Conservation (phyloP, 352 stramenopile genomes). For the Plasmopara viticola region DNA sequence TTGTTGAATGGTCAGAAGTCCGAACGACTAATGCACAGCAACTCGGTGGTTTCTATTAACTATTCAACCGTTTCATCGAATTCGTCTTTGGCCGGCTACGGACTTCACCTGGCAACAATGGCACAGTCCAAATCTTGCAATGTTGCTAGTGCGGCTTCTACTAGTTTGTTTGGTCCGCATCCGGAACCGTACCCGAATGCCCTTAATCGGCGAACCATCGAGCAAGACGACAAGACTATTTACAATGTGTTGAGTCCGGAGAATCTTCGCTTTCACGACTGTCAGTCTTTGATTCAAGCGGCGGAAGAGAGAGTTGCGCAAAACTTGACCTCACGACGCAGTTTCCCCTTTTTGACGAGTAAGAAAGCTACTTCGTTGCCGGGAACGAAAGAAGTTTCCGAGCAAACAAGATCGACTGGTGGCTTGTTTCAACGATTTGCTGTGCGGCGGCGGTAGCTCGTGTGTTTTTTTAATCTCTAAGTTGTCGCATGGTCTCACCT, state of each 20-base stretch:
- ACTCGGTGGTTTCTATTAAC: conserved; percentile 33
- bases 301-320: conserved; percentile 16
- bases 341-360: conserved; percentile 22
- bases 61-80: conserved; percentile 41
- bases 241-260: conserved; percentile 32
- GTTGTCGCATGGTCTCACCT: conserved; percentile 10
- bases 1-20: conserved; percentile 13
- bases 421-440: conserved; percentile 29
- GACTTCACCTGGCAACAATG: conserved; percentile 32
- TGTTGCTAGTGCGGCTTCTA: conserved; percentile 20
- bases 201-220: conserved; percentile 14
- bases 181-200: conserved; percentile 26
- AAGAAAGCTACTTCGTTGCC: conserved; percentile 17
- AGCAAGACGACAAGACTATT: conserved; percentile 12
- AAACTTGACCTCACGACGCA: conserved; percentile 10
- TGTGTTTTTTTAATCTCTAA: conserved; percentile 8
- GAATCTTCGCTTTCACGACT: conserved; percentile 34
- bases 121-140: conserved; percentile 29
- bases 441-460: conserved; percentile 29
- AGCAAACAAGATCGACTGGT: conserved; percentile 17
- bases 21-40: conserved; percentile 27
- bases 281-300: conserved; percentile 27
- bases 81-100: conserved; percentile 38
- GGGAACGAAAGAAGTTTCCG: conserved; percentile 28
- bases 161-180: conserved; percentile 30